phyloP scores from a whole-genome alignment of 768 basidiomycete species.

The Lactifluus hygrophoroides region DNA sequence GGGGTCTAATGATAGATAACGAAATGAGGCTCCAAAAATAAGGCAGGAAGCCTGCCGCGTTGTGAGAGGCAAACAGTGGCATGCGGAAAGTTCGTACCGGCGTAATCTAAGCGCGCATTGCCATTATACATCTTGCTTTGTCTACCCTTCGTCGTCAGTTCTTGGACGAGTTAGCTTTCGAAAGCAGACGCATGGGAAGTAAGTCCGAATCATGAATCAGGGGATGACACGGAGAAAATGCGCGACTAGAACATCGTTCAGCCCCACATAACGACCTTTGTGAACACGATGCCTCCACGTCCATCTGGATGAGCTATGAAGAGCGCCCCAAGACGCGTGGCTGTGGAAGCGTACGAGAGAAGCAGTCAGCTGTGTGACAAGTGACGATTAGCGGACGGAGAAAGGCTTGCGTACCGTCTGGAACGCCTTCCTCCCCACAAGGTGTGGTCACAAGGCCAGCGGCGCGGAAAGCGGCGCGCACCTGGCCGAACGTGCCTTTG shows the following conservation, averaged over 20 bases:
- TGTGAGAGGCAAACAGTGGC: background rate
- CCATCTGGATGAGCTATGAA: conserved; percentile 20
- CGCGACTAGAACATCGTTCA: background rate
- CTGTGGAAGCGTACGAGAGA: conserved; percentile 1
- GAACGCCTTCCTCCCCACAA: conserved; percentile 18
- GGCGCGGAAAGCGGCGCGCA: conserved; percentile 19
- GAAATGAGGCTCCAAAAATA: background rate
- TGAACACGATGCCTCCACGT: conserved; percentile 17
- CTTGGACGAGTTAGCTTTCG: background rate
- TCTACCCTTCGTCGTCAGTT: background rate
- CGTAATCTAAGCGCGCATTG: conserved; percentile 13
- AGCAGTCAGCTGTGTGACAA: conserved; percentile 1
- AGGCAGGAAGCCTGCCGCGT: conserved; percentile 1
- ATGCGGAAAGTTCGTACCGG: conserved; percentile 1
- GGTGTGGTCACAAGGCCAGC: conserved; percentile 20
- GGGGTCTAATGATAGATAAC: conserved; percentile 4
- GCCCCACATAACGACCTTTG: conserved; percentile 21
- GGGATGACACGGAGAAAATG: background rate
- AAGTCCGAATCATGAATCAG: background rate
- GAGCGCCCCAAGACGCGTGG: conserved; percentile 18
- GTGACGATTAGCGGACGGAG: background rate
- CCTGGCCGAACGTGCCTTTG: conserved; percentile 22
- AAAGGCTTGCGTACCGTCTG: conserved; percentile 14
- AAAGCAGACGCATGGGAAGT: background rate
- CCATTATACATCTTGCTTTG: conserved; percentile 1